Evolutionary conservation across 140 eudicot genomes (phyloP).

Genomic region (Flaveria floridana): DNA sequence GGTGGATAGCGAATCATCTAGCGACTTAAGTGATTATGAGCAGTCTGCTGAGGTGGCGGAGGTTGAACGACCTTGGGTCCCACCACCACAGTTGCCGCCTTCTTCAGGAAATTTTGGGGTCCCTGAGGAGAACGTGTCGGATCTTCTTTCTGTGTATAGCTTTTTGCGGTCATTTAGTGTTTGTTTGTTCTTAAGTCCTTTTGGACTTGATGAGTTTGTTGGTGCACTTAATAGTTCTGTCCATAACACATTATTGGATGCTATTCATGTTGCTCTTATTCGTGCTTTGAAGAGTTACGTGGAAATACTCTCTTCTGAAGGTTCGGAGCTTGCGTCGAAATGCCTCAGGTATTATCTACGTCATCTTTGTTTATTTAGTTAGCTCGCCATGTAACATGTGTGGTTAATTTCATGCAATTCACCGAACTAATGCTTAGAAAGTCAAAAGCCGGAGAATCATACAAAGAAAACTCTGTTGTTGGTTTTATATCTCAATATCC

Average conservation of each 20-base stretch:
- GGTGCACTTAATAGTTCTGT: slow-evolving; percentile 76
- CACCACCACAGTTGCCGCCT: slow-evolving; percentile 80
- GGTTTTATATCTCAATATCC: background rate
- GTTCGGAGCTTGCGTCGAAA: slow-evolving; percentile 77
- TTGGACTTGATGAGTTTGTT: slow-evolving; percentile 89
- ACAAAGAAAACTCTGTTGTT: background rate
- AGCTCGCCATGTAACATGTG: slow-evolving; percentile 7
- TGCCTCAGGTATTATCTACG: slow-evolving; percentile 57
- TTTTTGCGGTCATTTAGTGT: slow-evolving; percentile 84
- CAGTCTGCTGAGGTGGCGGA: slow-evolving; percentile 40
- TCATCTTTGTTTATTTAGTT: slow-evolving; percentile 19
- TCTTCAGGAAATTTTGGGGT: slow-evolving; percentile 83
- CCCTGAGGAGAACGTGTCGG: slow-evolving; percentile 69
- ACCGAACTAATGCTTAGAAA: background rate
- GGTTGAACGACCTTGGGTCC: slow-evolving; percentile 50
- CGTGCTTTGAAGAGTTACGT: slow-evolving; percentile 68
- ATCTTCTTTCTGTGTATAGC: slow-evolving; percentile 74
- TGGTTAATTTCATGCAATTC: slow-evolving; percentile 5
- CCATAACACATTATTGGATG: slow-evolving; percentile 73
- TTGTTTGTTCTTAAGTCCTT: slow-evolving; percentile 73
- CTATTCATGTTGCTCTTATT: slow-evolving; percentile 87
- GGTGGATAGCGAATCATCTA: slow-evolving; percentile 46
- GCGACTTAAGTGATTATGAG: slow-evolving; percentile 56
- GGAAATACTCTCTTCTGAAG: slow-evolving; percentile 68
- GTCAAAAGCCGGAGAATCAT: slow-evolving; percentile 9